Percentiles rank a stretch among this genome's conserved stretches.
Evolutionary conservation across 140 eudicot species (phyloP).

Genomic region (Oenanthe javanica): DNA sequence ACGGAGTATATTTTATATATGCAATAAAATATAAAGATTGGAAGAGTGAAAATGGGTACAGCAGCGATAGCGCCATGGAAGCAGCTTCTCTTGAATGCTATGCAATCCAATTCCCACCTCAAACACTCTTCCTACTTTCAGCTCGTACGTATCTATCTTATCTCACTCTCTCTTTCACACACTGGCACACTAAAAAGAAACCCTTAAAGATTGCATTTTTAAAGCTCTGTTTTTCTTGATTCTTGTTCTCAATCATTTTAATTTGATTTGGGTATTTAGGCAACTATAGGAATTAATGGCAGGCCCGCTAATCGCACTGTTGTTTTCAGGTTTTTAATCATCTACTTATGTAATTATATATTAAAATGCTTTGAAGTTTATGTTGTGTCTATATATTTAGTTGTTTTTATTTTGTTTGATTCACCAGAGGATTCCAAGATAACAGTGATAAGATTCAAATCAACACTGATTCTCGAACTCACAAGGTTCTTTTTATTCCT

Average conservation of each 20-base stretch:
- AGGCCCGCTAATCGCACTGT: conserved; percentile 95
- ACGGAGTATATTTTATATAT: background rate
- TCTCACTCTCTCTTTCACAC: background rate
- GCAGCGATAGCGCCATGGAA: conserved; percentile 73
- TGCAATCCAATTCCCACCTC: conserved; percentile 78
- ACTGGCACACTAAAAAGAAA: no score
- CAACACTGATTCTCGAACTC: conserved; percentile 66
- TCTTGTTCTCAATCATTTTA: background rate
- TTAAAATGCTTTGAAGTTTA: background rate
- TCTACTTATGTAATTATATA: background rate
- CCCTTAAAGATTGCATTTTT: background rate
- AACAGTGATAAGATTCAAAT: conserved; percentile 65
- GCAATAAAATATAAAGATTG: background rate
- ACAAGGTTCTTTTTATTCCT: conserved; percentile 39
- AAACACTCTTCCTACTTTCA: conserved; percentile 73
- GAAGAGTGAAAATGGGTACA: conserved; percentile 1
- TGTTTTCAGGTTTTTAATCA: conserved; percentile 59
- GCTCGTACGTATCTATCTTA: conserved; percentile 34
- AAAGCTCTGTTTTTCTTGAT: conserved; percentile 7
- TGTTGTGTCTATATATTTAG: background rate
- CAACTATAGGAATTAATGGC: conserved; percentile 59
- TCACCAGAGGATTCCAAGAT: conserved; percentile 72
- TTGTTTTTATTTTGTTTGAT: conserved; percentile 10
- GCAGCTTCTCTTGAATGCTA: conserved; percentile 71
- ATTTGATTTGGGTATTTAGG: conserved; percentile 33